Evolutionary conservation across 2,329 filamentous ascomycete species (phyloP).

Genomic region (Fusarium mundagurra): DNA sequence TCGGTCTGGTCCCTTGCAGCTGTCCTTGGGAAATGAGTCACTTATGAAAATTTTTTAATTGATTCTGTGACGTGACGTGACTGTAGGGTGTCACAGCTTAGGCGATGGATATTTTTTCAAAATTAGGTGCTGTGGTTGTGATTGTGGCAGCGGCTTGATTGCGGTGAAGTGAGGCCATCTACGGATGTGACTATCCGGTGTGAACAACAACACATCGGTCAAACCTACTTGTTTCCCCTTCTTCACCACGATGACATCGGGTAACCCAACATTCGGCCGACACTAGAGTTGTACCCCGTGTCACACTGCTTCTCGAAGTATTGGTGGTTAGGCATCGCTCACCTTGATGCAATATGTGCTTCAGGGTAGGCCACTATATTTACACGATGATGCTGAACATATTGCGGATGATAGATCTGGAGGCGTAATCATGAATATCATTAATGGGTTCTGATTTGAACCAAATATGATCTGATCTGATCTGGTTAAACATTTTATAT

Average conservation of each 20-base stretch:
- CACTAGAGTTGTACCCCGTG: not conserved
- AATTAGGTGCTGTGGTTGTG: not conserved
- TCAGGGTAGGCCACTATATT: not conserved
- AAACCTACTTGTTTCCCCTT: not conserved
- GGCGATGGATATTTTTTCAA: not conserved
- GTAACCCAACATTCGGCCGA: not conserved
- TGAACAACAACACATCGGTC: conserved; percentile 9
- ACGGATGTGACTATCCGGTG: conserved; percentile 5
- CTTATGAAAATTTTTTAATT: not conserved
- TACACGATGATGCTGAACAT: not conserved
- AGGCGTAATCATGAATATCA: too few species aligned
- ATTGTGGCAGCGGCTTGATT: not conserved
- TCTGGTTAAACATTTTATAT: too few species aligned
- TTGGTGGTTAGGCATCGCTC: not conserved
- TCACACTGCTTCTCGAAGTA: not conserved
- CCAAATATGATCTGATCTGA: too few species aligned
- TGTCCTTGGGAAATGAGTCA: conserved; percentile 25
- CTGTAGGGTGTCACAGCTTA: not conserved
- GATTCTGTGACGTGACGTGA: conserved; percentile 9
- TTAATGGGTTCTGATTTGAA: not conserved
- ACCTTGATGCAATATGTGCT: not conserved
- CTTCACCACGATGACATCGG: not conserved
- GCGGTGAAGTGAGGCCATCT: conserved; percentile 33
- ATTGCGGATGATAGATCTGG: too few species aligned
- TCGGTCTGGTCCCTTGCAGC: conserved; percentile 28